Conservation (phyloP, 129 eudicot genomes). For the Helianthus tuberosus region DNA sequence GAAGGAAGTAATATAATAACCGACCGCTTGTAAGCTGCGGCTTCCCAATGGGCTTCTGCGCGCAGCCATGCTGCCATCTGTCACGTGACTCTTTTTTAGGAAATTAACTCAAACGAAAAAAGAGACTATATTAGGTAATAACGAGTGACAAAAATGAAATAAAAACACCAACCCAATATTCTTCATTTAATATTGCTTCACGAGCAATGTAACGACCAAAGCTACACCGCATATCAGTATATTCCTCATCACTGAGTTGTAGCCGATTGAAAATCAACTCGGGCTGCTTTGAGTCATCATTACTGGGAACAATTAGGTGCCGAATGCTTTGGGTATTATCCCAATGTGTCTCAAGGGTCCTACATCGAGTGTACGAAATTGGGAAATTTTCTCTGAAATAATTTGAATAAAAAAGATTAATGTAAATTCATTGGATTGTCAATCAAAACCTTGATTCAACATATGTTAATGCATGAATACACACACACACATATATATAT, state of each 20-base stretch:
- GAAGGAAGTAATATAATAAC: slow-evolving; percentile 22
- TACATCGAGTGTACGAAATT: slow-evolving; percentile 40
- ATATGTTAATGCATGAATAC: background rate
- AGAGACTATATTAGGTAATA: background rate
- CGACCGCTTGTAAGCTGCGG: slow-evolving; percentile 67
- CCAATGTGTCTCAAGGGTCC: slow-evolving; percentile 40
- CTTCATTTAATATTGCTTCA: slow-evolving; percentile 77
- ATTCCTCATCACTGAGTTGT: slow-evolving; percentile 40
- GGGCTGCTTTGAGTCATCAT: slow-evolving; percentile 33
- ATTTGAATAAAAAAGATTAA: slow-evolving; percentile 15
- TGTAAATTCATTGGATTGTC: background rate
- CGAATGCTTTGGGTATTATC: slow-evolving; percentile 44
- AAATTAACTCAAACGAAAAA: slow-evolving; percentile 13
- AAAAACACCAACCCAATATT: slow-evolving; percentile 73
- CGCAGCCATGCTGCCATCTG: slow-evolving; percentile 96
- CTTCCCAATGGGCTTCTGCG: slow-evolving; percentile 96
- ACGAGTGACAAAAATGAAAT: background rate
- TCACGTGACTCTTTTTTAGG: slow-evolving; percentile 35
- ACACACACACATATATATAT: background rate
- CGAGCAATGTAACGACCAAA: slow-evolving; percentile 76
- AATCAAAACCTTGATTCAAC: background rate
- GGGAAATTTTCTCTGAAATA: slow-evolving; percentile 38
- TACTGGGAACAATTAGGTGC: slow-evolving; percentile 29
- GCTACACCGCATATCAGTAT: slow-evolving; percentile 35
- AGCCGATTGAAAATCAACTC: slow-evolving; percentile 35